These are phyloP conservation scores for Daldinia vernicosa DNA, from an alignment of 495 filamentous ascomycete species.

Conservation along the genomic window DNA sequence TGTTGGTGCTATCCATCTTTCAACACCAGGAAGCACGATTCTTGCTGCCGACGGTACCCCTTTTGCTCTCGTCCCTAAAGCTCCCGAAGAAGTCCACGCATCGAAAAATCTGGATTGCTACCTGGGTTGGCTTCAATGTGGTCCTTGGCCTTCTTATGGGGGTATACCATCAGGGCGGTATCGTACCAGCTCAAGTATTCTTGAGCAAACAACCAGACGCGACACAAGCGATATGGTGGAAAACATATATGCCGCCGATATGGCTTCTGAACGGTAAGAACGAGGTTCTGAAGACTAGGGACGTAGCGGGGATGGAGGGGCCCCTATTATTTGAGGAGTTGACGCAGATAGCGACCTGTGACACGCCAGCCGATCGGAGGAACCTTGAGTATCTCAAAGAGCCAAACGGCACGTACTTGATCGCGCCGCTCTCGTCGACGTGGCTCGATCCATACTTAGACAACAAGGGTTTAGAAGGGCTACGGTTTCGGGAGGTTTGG, in stretches of 20 bases:
- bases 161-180: slow-evolving; percentile 90
- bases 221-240: slow-evolving; percentile 92
- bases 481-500: slow-evolving; percentile 75
- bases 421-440: slow-evolving; percentile 75
- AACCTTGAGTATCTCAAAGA: slow-evolving; percentile 60
- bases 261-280: slow-evolving; percentile 88
- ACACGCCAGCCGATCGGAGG: slow-evolving; percentile 58
- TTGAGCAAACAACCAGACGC: slow-evolving; percentile 66
- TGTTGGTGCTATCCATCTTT: slow-evolving; percentile 80
- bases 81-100: slow-evolving; percentile 66
- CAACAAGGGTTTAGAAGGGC: slow-evolving; percentile 56
- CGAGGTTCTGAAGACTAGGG: slow-evolving; percentile 70
- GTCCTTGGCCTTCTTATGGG: slow-evolving; percentile 85
- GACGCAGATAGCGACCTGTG: slow-evolving; percentile 66
- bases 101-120: slow-evolving; percentile 64
- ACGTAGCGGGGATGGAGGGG: slow-evolving; percentile 83
- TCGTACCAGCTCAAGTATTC: slow-evolving; percentile 81
- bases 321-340: slow-evolving; percentile 68
- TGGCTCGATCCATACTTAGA: slow-evolving; percentile 72
- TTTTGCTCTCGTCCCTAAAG: slow-evolving; percentile 84
- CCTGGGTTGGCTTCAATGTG: slow-evolving; percentile 87
- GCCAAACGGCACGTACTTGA: slow-evolving; percentile 66
- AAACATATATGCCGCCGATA: slow-evolving; percentile 91
- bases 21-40: slow-evolving; percentile 97
- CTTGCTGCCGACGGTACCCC: slow-evolving; percentile 84